Evolutionary conservation across 2,329 filamentous ascomycete species (phyloP).

Genomic region (Penicillium corylophilum): DNA sequence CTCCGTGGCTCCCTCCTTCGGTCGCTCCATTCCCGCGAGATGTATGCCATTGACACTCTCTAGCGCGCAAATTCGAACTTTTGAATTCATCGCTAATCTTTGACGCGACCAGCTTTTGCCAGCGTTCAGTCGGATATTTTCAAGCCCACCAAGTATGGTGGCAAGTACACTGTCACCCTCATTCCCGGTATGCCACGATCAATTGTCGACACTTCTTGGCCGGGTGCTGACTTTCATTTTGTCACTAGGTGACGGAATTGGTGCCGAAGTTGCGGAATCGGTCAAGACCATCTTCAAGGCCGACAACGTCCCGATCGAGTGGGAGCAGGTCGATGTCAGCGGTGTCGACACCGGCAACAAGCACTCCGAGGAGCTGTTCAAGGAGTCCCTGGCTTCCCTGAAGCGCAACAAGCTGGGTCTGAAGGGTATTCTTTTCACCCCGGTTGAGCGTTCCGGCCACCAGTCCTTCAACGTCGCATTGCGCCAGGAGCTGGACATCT

Average conservation of each 20-base stretch:
- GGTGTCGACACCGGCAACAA: conserved; percentile 83
- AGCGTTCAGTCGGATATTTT: conserved; percentile 94
- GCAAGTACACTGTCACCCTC: conserved; percentile 98
- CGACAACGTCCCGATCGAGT: conserved; percentile 97
- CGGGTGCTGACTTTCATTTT: neutral
- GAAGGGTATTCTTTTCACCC: conserved; percentile 98
- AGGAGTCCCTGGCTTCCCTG: conserved; percentile 90
- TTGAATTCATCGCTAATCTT: conserved; percentile 19
- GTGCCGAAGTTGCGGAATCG: conserved; percentile 94
- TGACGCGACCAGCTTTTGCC: conserved; percentile 57
- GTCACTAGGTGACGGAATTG: conserved; percentile 78
- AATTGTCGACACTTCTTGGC: neutral
- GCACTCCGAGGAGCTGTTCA: conserved; percentile 91
- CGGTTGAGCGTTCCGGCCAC: conserved; percentile 93
- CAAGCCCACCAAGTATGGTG: conserved; percentile 97
- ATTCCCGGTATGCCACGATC: conserved; percentile 69
- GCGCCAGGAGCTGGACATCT: conserved; percentile 98
- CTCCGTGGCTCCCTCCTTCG: conserved; percentile 47
- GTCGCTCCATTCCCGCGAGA: conserved; percentile 53
- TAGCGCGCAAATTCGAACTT: neutral
- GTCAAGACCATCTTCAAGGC: conserved; percentile 99
- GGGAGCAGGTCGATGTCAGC: conserved; percentile 96
- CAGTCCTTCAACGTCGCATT: conserved; percentile 99
- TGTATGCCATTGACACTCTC: conserved; percentile 41
- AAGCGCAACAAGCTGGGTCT: conserved; percentile 98